Percentiles rank a stretch among this genome's conserved stretches.
Conservation (phyloP, 805 yeast genomes). For the Pichia cabralensis region DNA sequence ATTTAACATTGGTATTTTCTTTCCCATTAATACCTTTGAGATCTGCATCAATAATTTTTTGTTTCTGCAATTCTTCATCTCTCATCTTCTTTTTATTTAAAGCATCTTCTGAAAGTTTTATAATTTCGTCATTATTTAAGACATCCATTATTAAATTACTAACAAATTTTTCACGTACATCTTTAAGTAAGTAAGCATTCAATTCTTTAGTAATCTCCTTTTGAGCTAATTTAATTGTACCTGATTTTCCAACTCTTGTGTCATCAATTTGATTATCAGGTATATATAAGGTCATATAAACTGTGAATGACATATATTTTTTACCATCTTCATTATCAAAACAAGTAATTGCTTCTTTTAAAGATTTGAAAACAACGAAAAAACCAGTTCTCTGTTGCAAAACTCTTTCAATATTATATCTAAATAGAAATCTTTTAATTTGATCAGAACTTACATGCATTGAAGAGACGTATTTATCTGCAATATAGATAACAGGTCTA, state of each 20-base stretch:
- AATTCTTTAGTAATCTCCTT: conserved; percentile 53
- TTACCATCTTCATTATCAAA: conserved; percentile 52
- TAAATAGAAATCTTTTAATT: conserved; percentile 46
- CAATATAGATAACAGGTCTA: conserved; percentile 49
- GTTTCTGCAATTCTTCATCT: conserved; percentile 9
- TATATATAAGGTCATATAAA: conserved; percentile 50
- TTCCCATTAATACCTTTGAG: too few relatives aligned
- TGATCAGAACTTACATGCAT: conserved; percentile 42
- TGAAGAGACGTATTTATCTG: conserved; percentile 39
- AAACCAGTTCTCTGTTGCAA: conserved; percentile 57
- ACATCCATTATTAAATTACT: conserved; percentile 59
- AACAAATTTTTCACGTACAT: conserved; percentile 61
- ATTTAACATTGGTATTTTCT: conserved; percentile 1
- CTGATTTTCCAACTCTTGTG: conserved; percentile 21
- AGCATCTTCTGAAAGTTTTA: conserved; percentile 21
- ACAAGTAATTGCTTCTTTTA: conserved; percentile 49
- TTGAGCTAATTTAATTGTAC: conserved; percentile 48
- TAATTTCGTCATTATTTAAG: conserved; percentile 41
- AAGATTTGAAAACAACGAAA: conserved; percentile 56
- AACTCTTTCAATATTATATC: conserved; percentile 58
- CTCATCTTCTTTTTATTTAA: conserved; percentile 13
- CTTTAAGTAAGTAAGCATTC: conserved; percentile 51
- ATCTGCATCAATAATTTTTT: too few relatives aligned
- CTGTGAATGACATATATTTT: conserved; percentile 34
- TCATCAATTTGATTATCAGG: conserved; percentile 31